These are phyloP conservation scores for Leccinum subgranulosum DNA, from an alignment of 768 basidiomycete genomes.

Conservation along the genomic window DNA sequence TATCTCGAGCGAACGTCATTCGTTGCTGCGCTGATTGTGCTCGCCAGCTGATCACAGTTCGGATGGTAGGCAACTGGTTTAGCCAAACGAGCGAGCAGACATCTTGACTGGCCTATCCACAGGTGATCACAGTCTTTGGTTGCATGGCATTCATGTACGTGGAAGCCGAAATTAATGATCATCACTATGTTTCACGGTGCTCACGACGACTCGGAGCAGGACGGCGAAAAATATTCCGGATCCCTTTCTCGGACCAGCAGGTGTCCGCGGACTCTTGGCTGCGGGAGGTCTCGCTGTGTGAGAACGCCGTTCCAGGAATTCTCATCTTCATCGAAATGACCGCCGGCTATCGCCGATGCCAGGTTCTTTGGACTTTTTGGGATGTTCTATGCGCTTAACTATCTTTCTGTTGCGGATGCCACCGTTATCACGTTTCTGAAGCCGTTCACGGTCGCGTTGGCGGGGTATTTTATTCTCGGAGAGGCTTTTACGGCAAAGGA, in stretches of 20 bases:
- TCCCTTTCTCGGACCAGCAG: slow-evolving; percentile 68
- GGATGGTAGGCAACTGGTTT: slow-evolving; percentile 47
- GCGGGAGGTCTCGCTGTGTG: slow-evolving; percentile 63
- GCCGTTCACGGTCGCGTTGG: slow-evolving; percentile 62
- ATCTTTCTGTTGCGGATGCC: slow-evolving; percentile 75
- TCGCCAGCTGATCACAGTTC: slow-evolving; percentile 47
- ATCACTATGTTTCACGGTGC: slow-evolving; percentile 44
- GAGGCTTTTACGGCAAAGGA: slow-evolving; percentile 58
- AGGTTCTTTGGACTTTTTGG: slow-evolving; percentile 75
- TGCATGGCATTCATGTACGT: slow-evolving; percentile 50
- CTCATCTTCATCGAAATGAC: slow-evolving; percentile 42
- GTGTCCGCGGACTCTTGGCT: slow-evolving; percentile 54
- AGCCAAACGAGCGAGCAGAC: background rate
- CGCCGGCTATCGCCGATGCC: background rate
- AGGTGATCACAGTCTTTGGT: slow-evolving; percentile 53
- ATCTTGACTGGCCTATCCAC: background rate
- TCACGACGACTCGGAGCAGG: slow-evolving; percentile 26
- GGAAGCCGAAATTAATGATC: slow-evolving; percentile 35
- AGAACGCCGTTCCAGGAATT: slow-evolving; percentile 37
- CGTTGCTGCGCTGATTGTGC: background rate
- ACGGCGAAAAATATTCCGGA: slow-evolving; percentile 45
- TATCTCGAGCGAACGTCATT: background rate
- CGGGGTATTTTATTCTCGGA: slow-evolving; percentile 58
- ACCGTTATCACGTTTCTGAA: slow-evolving; percentile 73
- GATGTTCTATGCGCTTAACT: slow-evolving; percentile 70